Base-by-base conservation (phyloP, 805 yeast genomes). In the Nakazawaea laoshanensis region DNA sequence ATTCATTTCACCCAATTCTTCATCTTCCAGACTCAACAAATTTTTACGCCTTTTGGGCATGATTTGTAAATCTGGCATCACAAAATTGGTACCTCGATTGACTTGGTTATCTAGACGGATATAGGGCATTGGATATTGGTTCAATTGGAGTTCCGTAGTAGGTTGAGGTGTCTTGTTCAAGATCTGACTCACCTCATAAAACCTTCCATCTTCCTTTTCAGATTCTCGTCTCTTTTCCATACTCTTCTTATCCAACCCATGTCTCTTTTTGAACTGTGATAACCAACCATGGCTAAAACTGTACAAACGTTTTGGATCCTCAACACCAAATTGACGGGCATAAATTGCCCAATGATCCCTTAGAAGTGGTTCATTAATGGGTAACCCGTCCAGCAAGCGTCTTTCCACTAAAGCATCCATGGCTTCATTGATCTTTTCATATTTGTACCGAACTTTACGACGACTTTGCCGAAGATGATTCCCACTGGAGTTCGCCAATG, bases 211-310 rank as follows among this genome's bases (percentile, higher is more conserved):
- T n/a, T n/a, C n/a, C n/a, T n/a, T n/a, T n/a, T n/a, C n/a, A n/a
- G n/a, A n/a, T n/a, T n/a, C n/a, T n/a, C n/a, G n/a, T n/a, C n/a
- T n/a, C n/a, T 7, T 10, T 8, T 20, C 45, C 58, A 52, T 50
- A 32, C 57, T 41, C 27, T 53, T 47, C 40, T 51, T 55, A 40
- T 58, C 57, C 26, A 70, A 49, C 1, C 70, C 76, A 44, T 74
- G 77, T 31, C 79, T 52, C 42, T 69, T 73, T 48, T 74, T 74
- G 50, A 74, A 74, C 44, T 70, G 77, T 9, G 70, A 57, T 27
- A 74, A 50, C 81, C 81, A 74, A 7, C 82, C 82, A 47, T 74
- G 79, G 42, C 75, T 67, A 41, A 72, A 74, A 11, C 65, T 60
- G 18, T 60, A 63, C 35, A 68, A 48, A 35, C 82, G 53, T 46